phyloP scores from a whole-genome alignment of 2,329 filamentous ascomycete species.

The Epichloe gansuensis region DNA sequence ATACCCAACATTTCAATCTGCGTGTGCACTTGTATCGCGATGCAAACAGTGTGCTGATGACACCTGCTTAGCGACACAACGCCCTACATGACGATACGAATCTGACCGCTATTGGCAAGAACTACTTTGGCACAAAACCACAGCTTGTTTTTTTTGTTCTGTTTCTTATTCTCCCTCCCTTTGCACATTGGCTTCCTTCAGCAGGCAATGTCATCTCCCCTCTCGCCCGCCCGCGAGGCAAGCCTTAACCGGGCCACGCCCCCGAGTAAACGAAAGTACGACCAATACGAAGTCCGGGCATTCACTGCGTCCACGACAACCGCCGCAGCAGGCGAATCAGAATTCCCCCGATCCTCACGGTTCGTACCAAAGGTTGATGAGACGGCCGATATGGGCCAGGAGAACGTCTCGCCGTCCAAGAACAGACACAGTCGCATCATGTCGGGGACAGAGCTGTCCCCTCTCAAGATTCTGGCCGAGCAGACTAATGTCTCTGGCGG shows the following conservation, averaged over 20 bases:
- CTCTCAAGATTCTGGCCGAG: constrained; percentile 40
- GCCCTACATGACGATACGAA: too few species aligned
- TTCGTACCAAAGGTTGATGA: constrained; percentile 21
- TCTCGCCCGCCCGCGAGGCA: constrained; percentile 25
- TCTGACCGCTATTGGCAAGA: too few species aligned
- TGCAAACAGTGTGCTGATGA: neutral
- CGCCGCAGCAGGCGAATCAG: neutral
- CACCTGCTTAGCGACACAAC: too few species aligned
- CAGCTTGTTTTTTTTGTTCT: neutral
- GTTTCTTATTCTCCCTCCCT: neutral
- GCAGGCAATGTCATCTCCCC: constrained; percentile 25
- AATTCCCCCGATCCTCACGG: constrained; percentile 14
- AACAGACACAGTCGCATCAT: constrained; percentile 41
- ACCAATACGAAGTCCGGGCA: constrained; percentile 23
- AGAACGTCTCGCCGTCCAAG: constrained; percentile 35
- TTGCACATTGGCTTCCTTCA: neutral
- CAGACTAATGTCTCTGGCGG: constrained; percentile 15
- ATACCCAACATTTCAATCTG: neutral
- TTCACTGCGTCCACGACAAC: constrained; percentile 10
- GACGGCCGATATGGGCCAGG: constrained; percentile 23
- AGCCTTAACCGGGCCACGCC: constrained; percentile 26
- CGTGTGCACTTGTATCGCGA: neutral
- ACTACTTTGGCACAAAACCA: neutral
- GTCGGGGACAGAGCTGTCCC: constrained; percentile 43
- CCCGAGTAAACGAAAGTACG: constrained; percentile 15